These are phyloP conservation scores for Austroboletus novae-zelandiae DNA, from an alignment of 1,284 basidiomycete species.

Conservation along the genomic window DNA sequence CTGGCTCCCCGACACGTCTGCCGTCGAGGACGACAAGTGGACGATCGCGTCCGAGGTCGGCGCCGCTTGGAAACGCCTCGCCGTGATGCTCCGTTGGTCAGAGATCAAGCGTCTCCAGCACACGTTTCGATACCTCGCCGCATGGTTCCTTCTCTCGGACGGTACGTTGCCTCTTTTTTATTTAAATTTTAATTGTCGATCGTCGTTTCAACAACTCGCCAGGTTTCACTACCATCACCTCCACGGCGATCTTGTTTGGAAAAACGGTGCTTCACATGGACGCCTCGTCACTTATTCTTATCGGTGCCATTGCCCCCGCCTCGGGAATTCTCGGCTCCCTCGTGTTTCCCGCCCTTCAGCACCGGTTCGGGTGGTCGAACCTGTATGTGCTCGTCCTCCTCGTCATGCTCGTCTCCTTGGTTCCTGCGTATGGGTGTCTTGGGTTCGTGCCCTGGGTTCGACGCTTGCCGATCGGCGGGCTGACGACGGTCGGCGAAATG, in stretches of 20 bases:
- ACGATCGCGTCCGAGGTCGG: slow-evolving; percentile 49
- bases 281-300: slow-evolving; percentile 65
- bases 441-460: slow-evolving; percentile 65
- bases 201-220: background rate
- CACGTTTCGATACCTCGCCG: slow-evolving; percentile 83
- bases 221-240: slow-evolving; percentile 84
- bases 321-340: slow-evolving; percentile 77
- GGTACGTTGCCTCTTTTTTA: slow-evolving; percentile 44
- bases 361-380: slow-evolving; percentile 61
- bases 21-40: slow-evolving; percentile 37
- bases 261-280: slow-evolving; percentile 79
- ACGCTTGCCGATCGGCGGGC: slow-evolving; percentile 56
- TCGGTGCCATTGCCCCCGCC: slow-evolving; percentile 66
- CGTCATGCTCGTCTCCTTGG: slow-evolving; percentile 60
- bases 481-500: slow-evolving; percentile 82
- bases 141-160: slow-evolving; percentile 91
- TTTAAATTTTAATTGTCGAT: background rate
- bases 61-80: slow-evolving; percentile 65
- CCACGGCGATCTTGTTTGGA: slow-evolving; percentile 78
- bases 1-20: slow-evolving; percentile 56
- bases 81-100: slow-evolving; percentile 63
- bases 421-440: slow-evolving; percentile 83
- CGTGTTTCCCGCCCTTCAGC: slow-evolving; percentile 66
- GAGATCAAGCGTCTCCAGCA: slow-evolving; percentile 75
- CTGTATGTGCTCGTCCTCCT: slow-evolving; percentile 64